These are phyloP conservation scores for Beta macrorhiza DNA, from an alignment of 179 eudicot species.

Conservation along the genomic window DNA sequence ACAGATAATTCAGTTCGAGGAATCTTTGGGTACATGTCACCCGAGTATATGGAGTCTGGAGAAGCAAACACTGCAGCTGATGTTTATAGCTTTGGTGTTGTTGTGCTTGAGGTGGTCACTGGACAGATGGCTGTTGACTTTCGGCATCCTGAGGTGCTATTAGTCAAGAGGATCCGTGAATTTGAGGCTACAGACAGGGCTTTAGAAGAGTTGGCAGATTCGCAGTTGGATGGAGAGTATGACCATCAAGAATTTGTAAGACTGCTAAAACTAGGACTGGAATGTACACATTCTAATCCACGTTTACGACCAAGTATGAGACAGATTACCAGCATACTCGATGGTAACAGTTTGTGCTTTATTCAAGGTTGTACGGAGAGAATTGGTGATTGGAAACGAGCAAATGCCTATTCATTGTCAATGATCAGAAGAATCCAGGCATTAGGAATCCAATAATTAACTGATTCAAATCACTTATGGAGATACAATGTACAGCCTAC, in stretches of 20 bases:
- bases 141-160: constrained; percentile 59
- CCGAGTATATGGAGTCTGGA: constrained; percentile 84
- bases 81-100: constrained; percentile 87
- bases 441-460: constrained; percentile 59
- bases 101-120: constrained; percentile 74
- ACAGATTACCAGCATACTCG: constrained; percentile 69
- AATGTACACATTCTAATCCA: constrained; percentile 73
- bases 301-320: constrained; percentile 64
- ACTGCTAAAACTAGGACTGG: constrained; percentile 66
- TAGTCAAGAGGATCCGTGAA: constrained; percentile 54
- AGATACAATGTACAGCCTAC: background rate
- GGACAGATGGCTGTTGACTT: constrained; percentile 91
- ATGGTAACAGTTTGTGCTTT: constrained; percentile 60
- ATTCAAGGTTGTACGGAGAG: constrained; percentile 46
- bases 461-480: background rate
- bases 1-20: constrained; percentile 56
- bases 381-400: constrained; percentile 65
- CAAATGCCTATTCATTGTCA: constrained; percentile 57
- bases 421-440: constrained; percentile 76
- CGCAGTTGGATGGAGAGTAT: constrained; percentile 53
- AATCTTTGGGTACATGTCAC: constrained; percentile 92
- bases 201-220: constrained; percentile 59
- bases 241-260: constrained; percentile 49
- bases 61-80: constrained; percentile 82
- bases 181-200: constrained; percentile 50